phyloP scores from a whole-genome alignment of 148 eudicot species.

The Camellia sinensis region DNA sequence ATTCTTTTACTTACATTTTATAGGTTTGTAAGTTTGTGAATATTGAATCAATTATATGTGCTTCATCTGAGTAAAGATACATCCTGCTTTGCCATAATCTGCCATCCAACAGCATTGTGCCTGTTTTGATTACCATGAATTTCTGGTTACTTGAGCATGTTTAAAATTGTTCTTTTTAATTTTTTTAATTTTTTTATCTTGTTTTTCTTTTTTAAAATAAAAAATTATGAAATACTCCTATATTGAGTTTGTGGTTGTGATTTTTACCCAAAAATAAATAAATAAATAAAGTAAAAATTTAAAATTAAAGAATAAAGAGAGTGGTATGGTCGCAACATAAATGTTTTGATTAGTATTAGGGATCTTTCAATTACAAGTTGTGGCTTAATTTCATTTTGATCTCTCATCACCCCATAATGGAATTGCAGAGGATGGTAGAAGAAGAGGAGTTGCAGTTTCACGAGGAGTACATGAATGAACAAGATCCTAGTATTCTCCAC shows the following conservation, averaged over 20 bases:
- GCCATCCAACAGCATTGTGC: not conserved
- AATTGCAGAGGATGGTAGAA: constrained; percentile 86
- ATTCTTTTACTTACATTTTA: not conserved
- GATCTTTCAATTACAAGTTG: not conserved
- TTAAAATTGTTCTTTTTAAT: not conserved
- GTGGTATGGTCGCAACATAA: not conserved
- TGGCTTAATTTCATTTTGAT: constrained; percentile 10
- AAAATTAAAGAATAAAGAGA: not conserved
- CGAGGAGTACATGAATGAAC: constrained; percentile 95
- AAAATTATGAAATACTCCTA: not conserved
- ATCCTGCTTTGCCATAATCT: not conserved
- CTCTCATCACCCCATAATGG: constrained; percentile 4
- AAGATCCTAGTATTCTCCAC: constrained; percentile 98
- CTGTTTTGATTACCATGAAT: not conserved
- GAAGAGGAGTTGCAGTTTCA: constrained; percentile 91
- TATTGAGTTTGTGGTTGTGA: not conserved
- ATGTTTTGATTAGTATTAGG: not conserved
- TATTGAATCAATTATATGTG: not conserved
- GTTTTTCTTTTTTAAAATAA: too few relatives aligned
- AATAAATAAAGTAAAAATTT: not conserved
- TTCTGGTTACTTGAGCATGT: not conserved
- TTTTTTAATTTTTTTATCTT: too few relatives aligned
- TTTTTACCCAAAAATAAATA: not conserved
- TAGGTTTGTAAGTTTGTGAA: not conserved
- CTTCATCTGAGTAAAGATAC: not conserved